Base-by-base conservation (phyloP, 495 filamentous ascomycete genomes). In the Arthonia radiata region DNA sequence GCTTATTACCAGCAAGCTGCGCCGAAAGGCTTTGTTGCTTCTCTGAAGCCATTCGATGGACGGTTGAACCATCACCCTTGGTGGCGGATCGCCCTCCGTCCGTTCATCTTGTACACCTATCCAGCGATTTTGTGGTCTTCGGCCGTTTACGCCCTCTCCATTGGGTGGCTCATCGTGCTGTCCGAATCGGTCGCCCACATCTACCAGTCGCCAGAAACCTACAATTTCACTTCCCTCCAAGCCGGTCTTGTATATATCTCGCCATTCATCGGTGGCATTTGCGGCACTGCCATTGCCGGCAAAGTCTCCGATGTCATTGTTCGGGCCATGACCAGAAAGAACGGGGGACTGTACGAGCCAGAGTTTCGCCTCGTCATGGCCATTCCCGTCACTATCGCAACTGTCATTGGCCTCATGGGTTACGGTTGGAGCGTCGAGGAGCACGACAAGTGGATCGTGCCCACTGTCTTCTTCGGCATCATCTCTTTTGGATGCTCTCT, bases 121-220 rank as follows among this genome's bases (percentile, higher is more conserved):
- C 86, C 86, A 1, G 59, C 76, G 1, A 73, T 97, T 9, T 64
- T 97, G 13, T 97, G 83, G 83, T 83, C 75, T 19, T 54, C 80
- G 1, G 57, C 75, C 0, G 67, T 93, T 17, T 97, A 97, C 45
- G 52, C 80, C 0, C 67, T 86, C 35, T 80, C 75, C 3, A 63
- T 93, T n/a, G 82, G 83, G 11, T 93, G 83, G 86, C 55, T 97
- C 24, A 91, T 97, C 32, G 75, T 93, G 16, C 63, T 93, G 8
- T 93, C 86, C 1, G 81, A 93, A 47, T 71, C 71, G 1, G 66
- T 92, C 1, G 64, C 76, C 0, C 53, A 62, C 24, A 76, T 89
- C 34, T 93, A 71, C 48, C 64, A 74, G 28, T 55, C 62, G 27
- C 43, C 39, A 4, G 50, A 57, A 0, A 48, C 53, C 4, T 92